Base-by-base conservation (phyloP, 441 rosid genomes). In the Euphorbia neoarborescens region DNA sequence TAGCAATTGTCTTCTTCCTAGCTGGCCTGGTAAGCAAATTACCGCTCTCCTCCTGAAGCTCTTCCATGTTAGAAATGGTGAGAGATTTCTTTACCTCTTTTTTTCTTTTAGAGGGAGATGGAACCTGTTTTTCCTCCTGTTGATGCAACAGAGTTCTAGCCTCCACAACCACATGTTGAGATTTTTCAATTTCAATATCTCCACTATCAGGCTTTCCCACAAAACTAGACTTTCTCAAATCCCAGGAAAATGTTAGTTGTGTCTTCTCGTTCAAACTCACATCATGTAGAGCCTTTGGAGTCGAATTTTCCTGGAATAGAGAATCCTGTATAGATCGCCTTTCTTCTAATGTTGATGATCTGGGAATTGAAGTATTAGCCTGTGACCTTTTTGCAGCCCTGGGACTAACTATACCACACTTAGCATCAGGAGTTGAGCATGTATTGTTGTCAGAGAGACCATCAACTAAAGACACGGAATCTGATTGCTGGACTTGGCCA, bases 1-100 rank as follows among this genome's bases (percentile, higher is more conserved):
- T 87, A 59, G 80, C 68, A 74, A 76, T 66, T 67, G 57, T 68
- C 80, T 84, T 88, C 85, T 81, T 89, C 82, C 75, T 79, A 53
- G 42, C 61, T 40, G 72, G 81, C 71, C 62, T 84, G 66, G 68
- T 63, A 61, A 62, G 75, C 51, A 54, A 72, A 66, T 75, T 78
- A 34, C 56, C 76, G 38, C 50, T 78, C 68, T 35, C 83, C 73
- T 72, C 86, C 68, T 72, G 68, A 67, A 54, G 75, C 44, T 66
- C 66, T 73, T 80, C 76, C 58, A 63, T 25, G 61, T 75, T 62
- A 51, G 69, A 65, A 61, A 74, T 71, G 34, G 40, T 62, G 58
- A 56, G 70, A 65, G 81, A 71, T 73, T 70, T 69, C 53, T 68
- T 76, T 56, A 44, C 40, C 71, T 70, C 84, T 24, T 46, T 68